A percentile compares a stretch with the other conserved stretches of the same genome.
Evolutionary conservation across 2,329 filamentous ascomycete species (phyloP).

Genomic region (Pestalotiopsis sp.): DNA sequence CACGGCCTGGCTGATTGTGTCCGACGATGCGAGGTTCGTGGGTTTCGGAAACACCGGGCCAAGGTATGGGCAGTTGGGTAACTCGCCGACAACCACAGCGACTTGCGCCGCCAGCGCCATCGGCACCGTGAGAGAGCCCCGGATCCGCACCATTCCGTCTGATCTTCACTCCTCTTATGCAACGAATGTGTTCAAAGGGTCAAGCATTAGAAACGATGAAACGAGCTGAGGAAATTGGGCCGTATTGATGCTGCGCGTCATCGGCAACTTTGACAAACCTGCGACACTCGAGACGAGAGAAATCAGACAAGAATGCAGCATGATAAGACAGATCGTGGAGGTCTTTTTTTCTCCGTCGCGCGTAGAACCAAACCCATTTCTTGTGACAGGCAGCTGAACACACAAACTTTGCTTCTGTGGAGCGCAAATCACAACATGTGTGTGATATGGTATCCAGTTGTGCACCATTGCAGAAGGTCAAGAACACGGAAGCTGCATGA

Average conservation of each 20-base stretch:
- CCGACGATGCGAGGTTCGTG: constrained; percentile 25
- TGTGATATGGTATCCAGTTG: background rate
- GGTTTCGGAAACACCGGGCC: constrained; percentile 35
- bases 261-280: background rate
- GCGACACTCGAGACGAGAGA: background rate
- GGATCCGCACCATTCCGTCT: background rate
- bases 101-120: background rate
- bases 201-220: background rate
- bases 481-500: background rate
- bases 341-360: background rate
- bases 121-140: background rate
- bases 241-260: background rate
- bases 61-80: constrained; percentile 33
- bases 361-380: background rate
- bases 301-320: background rate
- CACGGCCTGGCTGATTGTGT: constrained; percentile 28
- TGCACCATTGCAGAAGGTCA: background rate
- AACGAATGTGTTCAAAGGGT: background rate
- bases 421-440: background rate
- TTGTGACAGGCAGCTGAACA: background rate
- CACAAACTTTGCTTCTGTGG: background rate
- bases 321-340: background rate
- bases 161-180: background rate
- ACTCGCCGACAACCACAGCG: background rate
- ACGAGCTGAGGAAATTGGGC: background rate